phyloP scores from a whole-genome alignment of 176 grass and related monocot species.

The Eragrostis curvula region DNA sequence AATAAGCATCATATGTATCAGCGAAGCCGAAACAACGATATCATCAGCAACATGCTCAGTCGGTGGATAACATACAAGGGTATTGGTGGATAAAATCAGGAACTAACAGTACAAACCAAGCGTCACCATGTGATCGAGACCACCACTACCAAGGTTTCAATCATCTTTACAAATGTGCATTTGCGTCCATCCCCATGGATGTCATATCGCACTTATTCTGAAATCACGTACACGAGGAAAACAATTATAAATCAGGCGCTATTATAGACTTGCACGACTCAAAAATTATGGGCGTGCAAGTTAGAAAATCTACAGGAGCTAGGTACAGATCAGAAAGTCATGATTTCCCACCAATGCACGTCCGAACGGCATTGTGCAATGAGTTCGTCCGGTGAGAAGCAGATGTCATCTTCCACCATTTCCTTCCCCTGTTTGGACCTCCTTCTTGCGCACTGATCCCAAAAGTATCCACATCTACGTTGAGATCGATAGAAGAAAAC shows the following conservation, averaged over 20 bases:
- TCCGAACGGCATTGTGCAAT: neutral
- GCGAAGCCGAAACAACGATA: no score
- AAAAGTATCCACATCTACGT: neutral
- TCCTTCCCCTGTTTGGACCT: neutral
- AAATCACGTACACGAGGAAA: neutral
- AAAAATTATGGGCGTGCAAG: neutral
- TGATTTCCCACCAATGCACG: slow-evolving; percentile 1
- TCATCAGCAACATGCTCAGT: no score
- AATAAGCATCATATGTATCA: no score
- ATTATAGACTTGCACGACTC: neutral
- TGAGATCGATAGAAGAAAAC: neutral
- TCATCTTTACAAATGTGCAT: no score
- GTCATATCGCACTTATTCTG: neutral
- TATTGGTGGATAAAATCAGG: no score
- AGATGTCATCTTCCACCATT: neutral
- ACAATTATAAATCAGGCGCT: neutral
- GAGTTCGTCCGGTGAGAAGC: neutral
- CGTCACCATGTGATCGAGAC: no score
- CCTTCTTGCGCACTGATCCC: neutral
- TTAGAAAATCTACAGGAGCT: no score
- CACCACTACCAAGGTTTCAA: no score
- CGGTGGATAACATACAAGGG: no score
- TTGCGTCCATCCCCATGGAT: neutral
- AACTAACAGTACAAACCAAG: no score
- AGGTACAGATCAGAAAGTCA: neutral